phyloP scores from a whole-genome alignment of 1,139 yeast genomes.

The Yamadazyma dendronema region DNA sequence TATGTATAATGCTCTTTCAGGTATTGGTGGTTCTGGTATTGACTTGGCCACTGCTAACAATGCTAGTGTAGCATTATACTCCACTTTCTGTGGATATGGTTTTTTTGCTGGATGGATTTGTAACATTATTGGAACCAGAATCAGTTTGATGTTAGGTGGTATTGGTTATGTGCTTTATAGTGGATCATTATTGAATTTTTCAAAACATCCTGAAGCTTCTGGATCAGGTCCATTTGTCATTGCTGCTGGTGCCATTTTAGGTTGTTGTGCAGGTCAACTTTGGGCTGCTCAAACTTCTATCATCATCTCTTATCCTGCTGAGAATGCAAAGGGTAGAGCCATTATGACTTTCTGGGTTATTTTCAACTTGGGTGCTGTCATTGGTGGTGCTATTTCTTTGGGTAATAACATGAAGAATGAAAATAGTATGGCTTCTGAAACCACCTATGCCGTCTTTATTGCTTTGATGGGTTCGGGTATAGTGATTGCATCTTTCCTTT shows the following conservation, averaged over 20 bases:
- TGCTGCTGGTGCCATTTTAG: constrained; percentile 59
- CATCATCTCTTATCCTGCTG: constrained; percentile 59
- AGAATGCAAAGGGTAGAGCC: constrained; percentile 52
- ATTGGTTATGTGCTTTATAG: constrained; percentile 56
- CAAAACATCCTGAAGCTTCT: constrained; percentile 22
- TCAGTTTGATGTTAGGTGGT: constrained; percentile 52
- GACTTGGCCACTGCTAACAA: constrained; percentile 45
- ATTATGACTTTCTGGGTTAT: constrained; percentile 61
- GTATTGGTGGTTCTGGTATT: constrained; percentile 49
- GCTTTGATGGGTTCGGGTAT: constrained; percentile 51
- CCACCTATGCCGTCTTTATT: constrained; percentile 58
- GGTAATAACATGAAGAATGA: constrained; percentile 45
- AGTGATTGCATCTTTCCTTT: constrained; percentile 37
- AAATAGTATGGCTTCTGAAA: constrained; percentile 43
- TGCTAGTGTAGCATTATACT: constrained; percentile 54
- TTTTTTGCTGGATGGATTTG: constrained; percentile 61
- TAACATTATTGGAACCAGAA: constrained; percentile 50
- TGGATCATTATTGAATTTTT: constrained; percentile 48
- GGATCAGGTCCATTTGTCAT: constrained; percentile 30
- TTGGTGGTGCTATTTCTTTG: constrained; percentile 56
- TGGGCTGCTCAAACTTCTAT: constrained; percentile 66
- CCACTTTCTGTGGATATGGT: constrained; percentile 57
- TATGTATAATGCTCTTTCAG: constrained; percentile 55
- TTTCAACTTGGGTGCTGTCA: constrained; percentile 64
- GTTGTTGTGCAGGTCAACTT: constrained; percentile 53